Conservation (phyloP, 768 basidiomycete species). For the Boletus sp. region DNA sequence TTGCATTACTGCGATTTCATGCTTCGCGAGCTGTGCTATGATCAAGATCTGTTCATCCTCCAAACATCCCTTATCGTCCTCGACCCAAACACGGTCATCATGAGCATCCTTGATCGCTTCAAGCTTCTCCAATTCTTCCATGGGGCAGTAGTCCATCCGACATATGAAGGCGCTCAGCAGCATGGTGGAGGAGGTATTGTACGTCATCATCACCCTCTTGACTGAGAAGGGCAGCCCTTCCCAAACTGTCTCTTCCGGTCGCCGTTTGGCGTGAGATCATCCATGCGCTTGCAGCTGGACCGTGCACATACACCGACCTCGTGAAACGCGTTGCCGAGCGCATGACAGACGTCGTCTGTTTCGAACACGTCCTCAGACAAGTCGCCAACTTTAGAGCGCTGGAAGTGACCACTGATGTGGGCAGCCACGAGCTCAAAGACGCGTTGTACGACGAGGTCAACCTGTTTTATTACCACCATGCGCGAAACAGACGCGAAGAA, state of each 20-base stretch:
- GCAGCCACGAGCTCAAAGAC: conserved; percentile 86
- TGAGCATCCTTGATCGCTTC: conserved; percentile 89
- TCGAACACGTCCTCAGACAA: conserved; percentile 73
- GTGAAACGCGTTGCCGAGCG: conserved; percentile 89
- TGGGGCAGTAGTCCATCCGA: conserved; percentile 50
- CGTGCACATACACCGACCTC: conserved; percentile 87
- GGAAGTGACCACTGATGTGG: conserved; percentile 72
- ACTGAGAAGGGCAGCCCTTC: conserved; percentile 78
- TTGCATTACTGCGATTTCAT: conserved; percentile 96
- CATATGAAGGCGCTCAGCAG: conserved; percentile 69
- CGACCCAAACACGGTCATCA: conserved; percentile 75
- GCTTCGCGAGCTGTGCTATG: conserved; percentile 93
- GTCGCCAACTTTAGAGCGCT: conserved; percentile 84
- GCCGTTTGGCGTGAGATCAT: conserved; percentile 83
- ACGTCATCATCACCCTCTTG: conserved; percentile 82
- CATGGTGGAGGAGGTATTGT: conserved; percentile 92
- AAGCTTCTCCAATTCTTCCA: conserved; percentile 78
- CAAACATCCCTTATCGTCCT: conserved; percentile 81
- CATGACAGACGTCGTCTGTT: conserved; percentile 77
- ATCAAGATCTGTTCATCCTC: conserved; percentile 90
- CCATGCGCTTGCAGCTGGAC: conserved; percentile 85
- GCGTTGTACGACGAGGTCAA: conserved; percentile 85
- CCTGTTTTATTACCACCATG: conserved; percentile 95
- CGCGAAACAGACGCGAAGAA: conserved; percentile 89
- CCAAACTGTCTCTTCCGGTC: conserved; percentile 57